phyloP scores from a whole-genome alignment of 78 protist genomes.

The Pigoraptor vietnamica region DNA sequence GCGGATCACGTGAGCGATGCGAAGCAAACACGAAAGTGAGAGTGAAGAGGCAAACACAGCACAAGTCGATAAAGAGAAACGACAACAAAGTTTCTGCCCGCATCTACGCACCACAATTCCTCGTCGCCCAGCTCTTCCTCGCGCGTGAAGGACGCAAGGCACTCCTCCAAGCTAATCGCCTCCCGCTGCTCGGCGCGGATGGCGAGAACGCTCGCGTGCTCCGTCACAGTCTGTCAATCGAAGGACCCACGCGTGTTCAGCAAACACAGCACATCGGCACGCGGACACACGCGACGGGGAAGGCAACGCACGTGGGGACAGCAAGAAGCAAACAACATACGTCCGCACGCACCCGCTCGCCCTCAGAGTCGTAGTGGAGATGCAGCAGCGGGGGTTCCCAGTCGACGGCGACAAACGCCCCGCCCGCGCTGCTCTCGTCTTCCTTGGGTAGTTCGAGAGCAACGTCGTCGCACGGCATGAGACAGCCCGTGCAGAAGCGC shows the following conservation, averaged over 20 bases:
- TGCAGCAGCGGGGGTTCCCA: background rate
- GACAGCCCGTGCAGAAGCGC: background rate
- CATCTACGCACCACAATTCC: constrained; percentile 27
- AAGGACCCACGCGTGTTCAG: too few species aligned
- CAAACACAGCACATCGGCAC: background rate
- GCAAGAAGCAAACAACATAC: too few species aligned
- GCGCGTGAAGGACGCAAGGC: background rate
- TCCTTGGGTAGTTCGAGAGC: background rate
- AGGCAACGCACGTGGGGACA: too few species aligned
- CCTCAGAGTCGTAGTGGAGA: background rate
- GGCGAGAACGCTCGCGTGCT: background rate
- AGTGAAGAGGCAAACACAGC: too few species aligned
- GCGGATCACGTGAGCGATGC: too few species aligned
- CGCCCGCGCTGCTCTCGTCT: background rate
- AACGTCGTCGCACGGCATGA: background rate
- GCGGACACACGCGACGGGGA: too few species aligned
- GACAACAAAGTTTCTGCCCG: too few species aligned
- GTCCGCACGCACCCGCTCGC: background rate
- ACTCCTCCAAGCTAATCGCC: background rate
- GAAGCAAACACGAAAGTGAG: too few species aligned
- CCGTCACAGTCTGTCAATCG: background rate
- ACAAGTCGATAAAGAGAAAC: too few species aligned
- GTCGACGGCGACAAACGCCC: background rate
- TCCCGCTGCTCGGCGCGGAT: background rate
- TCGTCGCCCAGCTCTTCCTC: constrained; percentile 3